A percentile compares a stretch with the other conserved stretches of the same genome.
These are phyloP conservation scores for Scortechinia acanthostroma DNA, from an alignment of 2,329 filamentous ascomycete species.

Conservation along the genomic window DNA sequence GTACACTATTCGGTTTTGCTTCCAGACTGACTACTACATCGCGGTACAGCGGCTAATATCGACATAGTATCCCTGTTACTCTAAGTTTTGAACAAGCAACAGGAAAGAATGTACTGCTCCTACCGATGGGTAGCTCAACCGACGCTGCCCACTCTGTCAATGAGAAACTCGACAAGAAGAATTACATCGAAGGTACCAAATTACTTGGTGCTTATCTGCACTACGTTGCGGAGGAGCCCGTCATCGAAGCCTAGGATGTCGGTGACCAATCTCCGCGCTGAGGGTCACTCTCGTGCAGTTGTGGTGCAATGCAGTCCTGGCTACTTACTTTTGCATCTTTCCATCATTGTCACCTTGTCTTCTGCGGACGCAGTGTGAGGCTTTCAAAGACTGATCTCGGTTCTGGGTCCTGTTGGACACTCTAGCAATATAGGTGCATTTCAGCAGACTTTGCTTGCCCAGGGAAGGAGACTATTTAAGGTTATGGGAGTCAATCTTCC, in stretches of 20 bases:
- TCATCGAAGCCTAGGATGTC: slow-evolving; percentile 13
- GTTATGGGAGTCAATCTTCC: too few relatives aligned
- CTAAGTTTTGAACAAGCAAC: slow-evolving; percentile 96
- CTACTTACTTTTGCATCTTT: too few relatives aligned
- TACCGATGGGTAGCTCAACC: slow-evolving; percentile 96
- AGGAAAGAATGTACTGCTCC: slow-evolving; percentile 89
- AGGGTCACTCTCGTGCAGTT: too few relatives aligned
- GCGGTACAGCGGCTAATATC: slow-evolving; percentile 1
- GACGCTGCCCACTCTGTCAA: slow-evolving; percentile 97
- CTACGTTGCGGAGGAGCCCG: slow-evolving; percentile 87
- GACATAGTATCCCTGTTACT: slow-evolving; percentile 79
- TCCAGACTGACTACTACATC: background rate
- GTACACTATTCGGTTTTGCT: slow-evolving; percentile 10
- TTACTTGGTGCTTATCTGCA: slow-evolving; percentile 89
- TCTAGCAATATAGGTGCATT: too few relatives aligned
- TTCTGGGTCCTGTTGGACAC: too few relatives aligned
- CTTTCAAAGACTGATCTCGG: too few relatives aligned
- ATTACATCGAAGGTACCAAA: slow-evolving; percentile 98
- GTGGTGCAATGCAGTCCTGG: too few relatives aligned
- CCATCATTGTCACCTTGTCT: too few relatives aligned
- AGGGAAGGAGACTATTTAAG: too few relatives aligned
- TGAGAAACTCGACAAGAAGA: slow-evolving; percentile 92
- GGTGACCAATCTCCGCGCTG: too few relatives aligned
- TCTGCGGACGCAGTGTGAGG: too few relatives aligned
- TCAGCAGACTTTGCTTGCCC: too few relatives aligned